Base-by-base conservation (phyloP, 768 basidiomycete species). In the Suillus variegatus region DNA sequence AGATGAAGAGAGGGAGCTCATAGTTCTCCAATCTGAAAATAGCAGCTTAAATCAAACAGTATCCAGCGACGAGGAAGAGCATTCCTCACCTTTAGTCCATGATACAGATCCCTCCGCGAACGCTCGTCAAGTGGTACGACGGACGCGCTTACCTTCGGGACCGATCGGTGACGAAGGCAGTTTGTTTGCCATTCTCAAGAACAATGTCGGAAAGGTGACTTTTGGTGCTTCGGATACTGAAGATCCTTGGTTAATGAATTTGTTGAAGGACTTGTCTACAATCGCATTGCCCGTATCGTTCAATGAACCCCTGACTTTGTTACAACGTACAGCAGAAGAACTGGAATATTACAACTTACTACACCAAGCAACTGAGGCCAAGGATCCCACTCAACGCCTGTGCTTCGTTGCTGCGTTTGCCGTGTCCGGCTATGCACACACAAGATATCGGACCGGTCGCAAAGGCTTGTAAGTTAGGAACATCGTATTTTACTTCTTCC, bases 261-360 rank as follows among this genome's bases (percentile, higher is more conserved):
- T 44, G 49, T 51, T 10, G 64, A 60, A 94, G 93, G 93, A 95
- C 75, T 79, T 94, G 10, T 89, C 92, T 16, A 89, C 90, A 41
- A 89, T 95, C 36, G 82, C 90, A 2, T 87, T 95, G 65, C 94
- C 94, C n/a, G 92, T 95, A 3, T 86, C 89, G 2, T 96, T 95
- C 79, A 96, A 96, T 69, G 94, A 96, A 70, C 94, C 94, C 38
- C 76, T 96, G 43, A 92, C 91, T 0, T 81, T 96, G 49, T 81
- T 95, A 12, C 94, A 96, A 75, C 82, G 91, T 67, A 82, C 85
- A 40, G 93, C 93, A 0, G 94, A 95, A 76, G 93, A 94, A 74
- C 72, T 94, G 14, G 94, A 95, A 78, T 95, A 95, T 69, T 82
- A 85, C 60, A 78, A 82, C 51, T 78, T 95, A 9, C 79, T 95